Percentiles rank a stretch among this genome's conserved stretches.
These are phyloP conservation scores for Penicillium expansum DNA, from an alignment of 2,329 filamentous ascomycete species.

Conservation along the genomic window DNA sequence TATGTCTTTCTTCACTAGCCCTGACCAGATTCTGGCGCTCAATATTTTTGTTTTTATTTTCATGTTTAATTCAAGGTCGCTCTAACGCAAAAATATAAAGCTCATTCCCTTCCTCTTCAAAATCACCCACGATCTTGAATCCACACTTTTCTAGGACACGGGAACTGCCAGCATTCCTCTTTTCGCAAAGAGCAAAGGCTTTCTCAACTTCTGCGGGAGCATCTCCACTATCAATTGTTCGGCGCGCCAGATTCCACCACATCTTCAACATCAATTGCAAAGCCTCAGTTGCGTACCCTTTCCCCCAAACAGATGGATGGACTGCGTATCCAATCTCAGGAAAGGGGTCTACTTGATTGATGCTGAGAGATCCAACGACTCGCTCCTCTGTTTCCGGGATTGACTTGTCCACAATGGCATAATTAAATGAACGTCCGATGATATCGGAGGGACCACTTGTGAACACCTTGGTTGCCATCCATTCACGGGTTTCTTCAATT, in stretches of 20 bases:
- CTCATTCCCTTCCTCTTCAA: conserved; percentile 10
- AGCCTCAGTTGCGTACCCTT: conserved; percentile 30
- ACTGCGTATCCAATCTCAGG: conserved; percentile 29
- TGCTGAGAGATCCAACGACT: conserved; percentile 24
- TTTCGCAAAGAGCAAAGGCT: conserved; percentile 22
- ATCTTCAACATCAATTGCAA: conserved; percentile 21
- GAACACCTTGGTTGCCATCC: conserved; percentile 25
- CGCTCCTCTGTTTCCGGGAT: conserved; percentile 8
- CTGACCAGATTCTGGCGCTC: background rate
- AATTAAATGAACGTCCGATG: conserved; percentile 24
- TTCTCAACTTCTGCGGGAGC: conserved; percentile 10
- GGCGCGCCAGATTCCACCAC: conserved; percentile 26
- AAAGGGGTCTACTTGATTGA: conserved; percentile 20
- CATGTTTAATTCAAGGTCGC: conserved; percentile 1
- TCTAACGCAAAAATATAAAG: conserved; percentile 15
- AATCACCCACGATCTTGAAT: conserved; percentile 11
- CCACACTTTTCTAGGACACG: conserved; percentile 27
- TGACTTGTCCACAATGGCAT: conserved; percentile 22
- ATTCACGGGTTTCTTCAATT: conserved; percentile 23
- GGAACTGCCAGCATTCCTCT: conserved; percentile 17
- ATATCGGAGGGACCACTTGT: conserved; percentile 15
- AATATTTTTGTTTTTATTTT: background rate
- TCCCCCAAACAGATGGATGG: conserved; percentile 25
- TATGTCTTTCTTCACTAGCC: background rate
- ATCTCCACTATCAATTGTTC: background rate